A percentile compares a stretch with the other conserved stretches of the same genome.
These are phyloP conservation scores for Neofusicoccum kwambonambiense DNA, from an alignment of 2,329 filamentous ascomycete species.

Conservation along the genomic window DNA sequence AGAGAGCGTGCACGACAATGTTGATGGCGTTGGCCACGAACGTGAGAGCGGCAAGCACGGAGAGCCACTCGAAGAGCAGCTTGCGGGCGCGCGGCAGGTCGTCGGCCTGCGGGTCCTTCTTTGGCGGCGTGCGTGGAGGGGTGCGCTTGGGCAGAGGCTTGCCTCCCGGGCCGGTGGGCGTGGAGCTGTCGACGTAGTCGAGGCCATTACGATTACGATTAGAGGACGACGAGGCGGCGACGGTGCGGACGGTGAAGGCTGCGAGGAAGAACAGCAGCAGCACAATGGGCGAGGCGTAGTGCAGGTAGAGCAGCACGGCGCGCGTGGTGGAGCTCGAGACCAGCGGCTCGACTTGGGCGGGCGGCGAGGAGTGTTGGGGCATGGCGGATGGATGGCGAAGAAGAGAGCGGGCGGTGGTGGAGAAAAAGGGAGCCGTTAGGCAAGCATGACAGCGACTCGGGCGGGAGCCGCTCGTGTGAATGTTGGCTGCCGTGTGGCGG, in stretches of 20 bases:
- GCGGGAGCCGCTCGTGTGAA: slow-evolving; percentile 13
- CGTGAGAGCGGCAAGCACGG: slow-evolving; percentile 67
- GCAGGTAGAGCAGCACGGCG: slow-evolving; percentile 38
- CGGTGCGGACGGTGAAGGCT: slow-evolving; percentile 61
- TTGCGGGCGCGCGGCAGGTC: slow-evolving; percentile 68
- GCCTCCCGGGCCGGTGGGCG: slow-evolving; percentile 71
- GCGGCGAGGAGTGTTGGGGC: slow-evolving; percentile 17
- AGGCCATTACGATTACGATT: slow-evolving; percentile 32
- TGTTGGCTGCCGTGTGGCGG: slow-evolving; percentile 3
- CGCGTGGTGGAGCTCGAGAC: slow-evolving; percentile 25
- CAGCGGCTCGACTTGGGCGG: slow-evolving; percentile 13
- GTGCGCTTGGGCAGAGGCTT: slow-evolving; percentile 74
- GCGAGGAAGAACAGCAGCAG: slow-evolving; percentile 63
- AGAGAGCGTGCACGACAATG: slow-evolving; percentile 72
- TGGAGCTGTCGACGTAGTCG: slow-evolving; percentile 36
- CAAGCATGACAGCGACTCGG: slow-evolving; percentile 17
- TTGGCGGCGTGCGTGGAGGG: slow-evolving; percentile 43
- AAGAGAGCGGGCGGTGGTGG: slow-evolving; percentile 5
- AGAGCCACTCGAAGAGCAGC: slow-evolving; percentile 72
- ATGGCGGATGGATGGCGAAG: slow-evolving; percentile 19
- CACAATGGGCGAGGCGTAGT: slow-evolving; percentile 62
- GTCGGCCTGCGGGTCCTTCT: slow-evolving; percentile 44
- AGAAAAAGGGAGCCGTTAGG: slow-evolving; percentile 18
- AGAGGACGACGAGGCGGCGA: slow-evolving; percentile 51
- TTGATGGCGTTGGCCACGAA: slow-evolving; percentile 73